Evolutionary conservation across 2,329 filamentous ascomycete genomes (phyloP), one percentile per base, ranked within the genome.

Genomic region (Fusarium staphyleae): DNA sequence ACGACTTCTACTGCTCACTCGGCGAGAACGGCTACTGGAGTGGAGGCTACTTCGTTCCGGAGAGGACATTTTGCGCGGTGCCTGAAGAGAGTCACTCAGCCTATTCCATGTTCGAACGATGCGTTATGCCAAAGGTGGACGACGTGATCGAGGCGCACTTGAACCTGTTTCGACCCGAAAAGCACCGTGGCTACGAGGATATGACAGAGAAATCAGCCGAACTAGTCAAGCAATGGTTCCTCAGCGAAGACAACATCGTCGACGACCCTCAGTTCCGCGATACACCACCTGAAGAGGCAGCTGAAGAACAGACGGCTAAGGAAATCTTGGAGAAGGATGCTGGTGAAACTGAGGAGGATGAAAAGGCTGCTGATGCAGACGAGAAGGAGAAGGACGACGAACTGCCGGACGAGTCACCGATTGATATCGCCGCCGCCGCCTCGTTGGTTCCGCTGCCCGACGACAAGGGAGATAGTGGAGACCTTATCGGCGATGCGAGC

Each of bases 61-160:
- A 92, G 63, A 78, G 92, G 33, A 96, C 91, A 0, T 96, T 96
- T 66, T 93, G 90, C 69, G 87, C 89, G 4, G 74, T 93, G 18
- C 88, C 87, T 0, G 74, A 78, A 13, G 77, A 78, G 16, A 78
- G 79, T 4, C 75, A 81, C 43, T 52, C 63, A 0, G 76, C 75
- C 0, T 69, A 70, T 37, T 48, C 65, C 1, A 60, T 82, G 12
- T 83, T 82, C 50, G 79, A 80, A 29, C 79, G 83, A 13, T 71
- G 73, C 32, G 81, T 88, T 26, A 88, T 95, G 67, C 81, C 85
- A 36, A 83, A 82, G 39, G 84, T 82, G 1, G 76, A 77, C 2
- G 88, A 91, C 60, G 91, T 96, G 73, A 83, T 90, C 1, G 81
- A 82, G 52, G 90, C 90, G 1, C 91, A 95, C 66, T 81, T 86